Conservation (phyloP, 306 rosid species). For the Quercus suber region DNA sequence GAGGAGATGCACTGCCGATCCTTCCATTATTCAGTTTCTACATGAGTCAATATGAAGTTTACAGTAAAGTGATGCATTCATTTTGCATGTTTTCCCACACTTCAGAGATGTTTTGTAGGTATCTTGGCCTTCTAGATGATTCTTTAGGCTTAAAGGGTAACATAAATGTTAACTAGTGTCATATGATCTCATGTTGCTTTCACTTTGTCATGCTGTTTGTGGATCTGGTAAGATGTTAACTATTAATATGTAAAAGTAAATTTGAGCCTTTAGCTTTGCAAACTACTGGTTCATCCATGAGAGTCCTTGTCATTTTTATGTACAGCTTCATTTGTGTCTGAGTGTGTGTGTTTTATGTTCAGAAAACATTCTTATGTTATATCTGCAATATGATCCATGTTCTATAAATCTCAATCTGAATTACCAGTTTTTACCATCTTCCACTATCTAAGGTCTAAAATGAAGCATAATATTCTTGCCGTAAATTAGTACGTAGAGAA, state of each 20-base stretch:
- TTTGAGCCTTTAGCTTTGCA: neutral
- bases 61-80: neutral
- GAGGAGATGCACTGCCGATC: neutral
- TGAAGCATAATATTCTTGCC: slow-evolving; percentile 20
- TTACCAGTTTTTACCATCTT: slow-evolving; percentile 15
- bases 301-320: neutral
- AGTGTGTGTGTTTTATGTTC: neutral
- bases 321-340: neutral
- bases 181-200: neutral
- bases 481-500: slow-evolving; percentile 74
- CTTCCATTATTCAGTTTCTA: neutral
- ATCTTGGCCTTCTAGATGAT: neutral
- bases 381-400: neutral
- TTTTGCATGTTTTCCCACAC: neutral
- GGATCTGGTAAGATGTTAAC: neutral
- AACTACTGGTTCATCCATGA: neutral
- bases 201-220: neutral
- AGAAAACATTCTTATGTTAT: neutral
- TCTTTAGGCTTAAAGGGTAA: neutral
- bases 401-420: neutral
- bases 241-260: neutral
- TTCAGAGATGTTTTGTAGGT: neutral
- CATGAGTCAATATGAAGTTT: neutral
- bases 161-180: neutral
- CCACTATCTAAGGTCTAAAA: slow-evolving; percentile 7